Base-by-base conservation (phyloP, 2,329 filamentous ascomycete genomes). In the Sclerotiophoma versabilis region DNA sequence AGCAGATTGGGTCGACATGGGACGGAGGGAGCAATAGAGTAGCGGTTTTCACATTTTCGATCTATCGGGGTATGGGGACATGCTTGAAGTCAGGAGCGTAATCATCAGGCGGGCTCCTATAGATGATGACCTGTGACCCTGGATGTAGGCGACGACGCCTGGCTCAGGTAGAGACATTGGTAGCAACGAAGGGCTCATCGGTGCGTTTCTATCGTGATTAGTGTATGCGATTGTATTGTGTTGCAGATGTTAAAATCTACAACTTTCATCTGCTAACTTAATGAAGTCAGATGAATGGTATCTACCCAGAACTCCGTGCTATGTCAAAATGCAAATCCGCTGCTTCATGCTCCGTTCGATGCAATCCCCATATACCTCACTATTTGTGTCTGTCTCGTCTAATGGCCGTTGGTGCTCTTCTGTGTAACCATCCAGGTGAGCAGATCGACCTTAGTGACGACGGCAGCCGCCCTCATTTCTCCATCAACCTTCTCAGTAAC, bases 371-470 rank as follows among this genome's bases (percentile, higher is more conserved):
- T 25, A 2, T 38, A 39, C 2, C 1, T n/a, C 5, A 6, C n/a
- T 7, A 10, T 22, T 23, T 20, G 26, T 34, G n/a, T 17, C 14
- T 27, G 26, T 8, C 14, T n/a, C 11, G 22, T 46, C 47, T 56
- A 56, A 20, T 51, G 36, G 12, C 47, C 30, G 15, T 56, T 34
- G 25, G 34, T 41, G 17, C 63, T 62, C 41, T 51, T 51, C 58
- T 65, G 59, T n/a, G 62, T 65, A 1, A 98, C 87, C 84, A 99
- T 87, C 88, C 91, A 99, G 34, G 88, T 92, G 68, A 99, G 77
- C 66, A 99, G 76, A 77, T 99, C 95, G 5, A 99, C 95, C 84
- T 99, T 99, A 26, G 95, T 98, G 7, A 96, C 93, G 8, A 99
- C 87, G 7, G 92, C 95, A 43, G 95, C 81, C 1, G 96, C 92